These are phyloP conservation scores for Handroanthus guayacan DNA, from an alignment of 257 asterid genomes.

Conservation along the genomic window DNA sequence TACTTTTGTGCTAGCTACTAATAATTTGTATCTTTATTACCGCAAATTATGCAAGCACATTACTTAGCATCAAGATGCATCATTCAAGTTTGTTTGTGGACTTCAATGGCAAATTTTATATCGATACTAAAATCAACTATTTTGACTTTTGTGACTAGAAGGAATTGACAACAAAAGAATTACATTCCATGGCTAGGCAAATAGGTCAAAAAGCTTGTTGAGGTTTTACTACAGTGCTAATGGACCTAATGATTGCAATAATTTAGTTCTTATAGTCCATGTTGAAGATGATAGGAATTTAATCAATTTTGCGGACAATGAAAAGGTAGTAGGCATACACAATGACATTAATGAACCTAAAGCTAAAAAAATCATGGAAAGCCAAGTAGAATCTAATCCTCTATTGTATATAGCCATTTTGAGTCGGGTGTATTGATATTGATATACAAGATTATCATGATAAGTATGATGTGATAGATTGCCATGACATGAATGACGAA, in stretches of 20 bases:
- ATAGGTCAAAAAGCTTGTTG: not conserved
- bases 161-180: not conserved
- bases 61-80: conserved; percentile 2
- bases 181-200: not conserved
- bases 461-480: not conserved
- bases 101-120: not conserved
- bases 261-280: not conserved
- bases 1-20: too few species aligned
- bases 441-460: not conserved
- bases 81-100: not conserved
- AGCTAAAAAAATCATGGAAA: not conserved
- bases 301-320: not conserved
- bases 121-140: not conserved
- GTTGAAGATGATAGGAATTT: not conserved
- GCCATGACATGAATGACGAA: not conserved
- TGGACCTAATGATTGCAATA: not conserved
- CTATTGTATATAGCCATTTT: not conserved
- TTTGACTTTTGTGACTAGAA: not conserved
- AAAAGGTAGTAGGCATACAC: not conserved
- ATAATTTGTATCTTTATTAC: not conserved
- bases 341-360: not conserved
- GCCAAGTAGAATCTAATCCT: not conserved
- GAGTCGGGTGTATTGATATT: not conserved
- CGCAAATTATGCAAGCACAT: not conserved
- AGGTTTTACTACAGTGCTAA: not conserved